A percentile compares a stretch with the other conserved stretches of the same genome.
These are phyloP conservation scores for Saccharomyces pastorianus DNA, from an alignment of 1,139 yeast species.

Conservation along the genomic window DNA sequence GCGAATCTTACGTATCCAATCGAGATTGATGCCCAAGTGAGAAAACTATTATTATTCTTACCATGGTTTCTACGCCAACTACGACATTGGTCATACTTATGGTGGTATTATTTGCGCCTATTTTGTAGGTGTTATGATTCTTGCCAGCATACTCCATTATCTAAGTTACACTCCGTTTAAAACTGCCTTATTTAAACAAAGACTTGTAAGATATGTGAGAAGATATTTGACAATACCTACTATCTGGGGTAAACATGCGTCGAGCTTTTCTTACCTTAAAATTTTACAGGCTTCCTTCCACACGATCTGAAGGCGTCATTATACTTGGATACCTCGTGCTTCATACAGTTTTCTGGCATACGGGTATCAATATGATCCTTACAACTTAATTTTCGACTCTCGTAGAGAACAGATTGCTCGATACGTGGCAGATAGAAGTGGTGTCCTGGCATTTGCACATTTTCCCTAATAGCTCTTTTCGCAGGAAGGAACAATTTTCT, in stretches of 20 bases:
- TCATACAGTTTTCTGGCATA: conserved; percentile 37
- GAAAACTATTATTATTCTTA: conserved; percentile 10
- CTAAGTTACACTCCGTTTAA: conserved; percentile 12
- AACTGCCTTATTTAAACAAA: conserved; percentile 7
- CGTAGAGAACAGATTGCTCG: conserved; percentile 36
- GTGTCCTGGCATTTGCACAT: conserved; percentile 40
- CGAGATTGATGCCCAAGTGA: conserved; percentile 6
- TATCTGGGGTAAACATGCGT: conserved; percentile 15
- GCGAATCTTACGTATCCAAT: conserved; percentile 11
- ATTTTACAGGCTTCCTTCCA: conserved; percentile 24
- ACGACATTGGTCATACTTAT: conserved; percentile 14
- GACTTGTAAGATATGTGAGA: conserved; percentile 11
- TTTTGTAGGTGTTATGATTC: conserved; percentile 9
- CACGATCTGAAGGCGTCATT: conserved; percentile 52
- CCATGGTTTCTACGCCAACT: conserved; percentile 14
- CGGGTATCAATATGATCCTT: conserved; percentile 34
- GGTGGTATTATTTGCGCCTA: conserved; percentile 12
- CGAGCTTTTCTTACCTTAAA: conserved; percentile 7
- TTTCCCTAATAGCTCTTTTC: conserved; percentile 44
- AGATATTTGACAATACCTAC: conserved; percentile 16
- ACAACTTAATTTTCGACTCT: conserved; percentile 38
- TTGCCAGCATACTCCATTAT: conserved; percentile 9
- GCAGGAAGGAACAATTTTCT: conserved; percentile 60
- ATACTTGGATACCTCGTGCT: conserved; percentile 42
- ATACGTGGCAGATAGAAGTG: conserved; percentile 44